Percentiles rank a stretch among this genome's conserved stretches.
phyloP scores from a whole-genome alignment of 2,329 filamentous ascomycete species.

The Cladosporium sp. region DNA sequence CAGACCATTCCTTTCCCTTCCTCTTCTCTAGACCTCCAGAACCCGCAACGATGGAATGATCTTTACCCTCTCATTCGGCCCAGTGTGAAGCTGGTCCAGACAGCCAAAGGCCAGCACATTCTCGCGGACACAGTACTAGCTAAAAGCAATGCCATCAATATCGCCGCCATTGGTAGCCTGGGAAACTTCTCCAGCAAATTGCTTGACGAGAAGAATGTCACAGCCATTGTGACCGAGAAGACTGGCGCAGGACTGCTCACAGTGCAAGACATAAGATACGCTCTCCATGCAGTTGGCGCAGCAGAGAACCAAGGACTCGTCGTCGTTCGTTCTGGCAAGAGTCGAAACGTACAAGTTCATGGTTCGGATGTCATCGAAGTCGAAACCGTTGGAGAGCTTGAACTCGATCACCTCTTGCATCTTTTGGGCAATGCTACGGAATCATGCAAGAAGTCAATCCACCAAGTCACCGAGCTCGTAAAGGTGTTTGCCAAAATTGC shows the following conservation, averaged over 20 bases:
- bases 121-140: conserved; percentile 29
- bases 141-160: conserved; percentile 24
- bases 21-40: conserved; percentile 27
- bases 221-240: conserved; percentile 28
- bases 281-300: conserved; percentile 23
- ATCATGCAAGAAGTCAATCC: conserved; percentile 24
- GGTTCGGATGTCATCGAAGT: conserved; percentile 26
- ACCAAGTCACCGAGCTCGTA: conserved; percentile 26
- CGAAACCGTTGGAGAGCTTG: conserved; percentile 25
- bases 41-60: conserved; percentile 29
- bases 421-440: conserved; percentile 28
- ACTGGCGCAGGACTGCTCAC: conserved; percentile 24
- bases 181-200: conserved; percentile 34
- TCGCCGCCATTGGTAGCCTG: conserved; percentile 26
- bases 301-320: conserved; percentile 26
- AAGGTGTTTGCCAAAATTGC: conserved; percentile 26
- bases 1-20: conserved; percentile 32
- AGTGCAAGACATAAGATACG: conserved; percentile 25
- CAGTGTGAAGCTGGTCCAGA: conserved; percentile 24
- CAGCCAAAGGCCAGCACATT: conserved; percentile 27
- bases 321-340: conserved; percentile 25
- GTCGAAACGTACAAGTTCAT: conserved; percentile 23
- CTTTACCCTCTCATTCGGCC: conserved; percentile 33
- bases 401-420: conserved; percentile 31
- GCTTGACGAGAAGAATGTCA: conserved; percentile 30